Evolutionary conservation across 2,329 filamentous ascomycete genomes (phyloP), one percentile per base, ranked within the genome.

Genomic region (Colletotrichum simmondsii): DNA sequence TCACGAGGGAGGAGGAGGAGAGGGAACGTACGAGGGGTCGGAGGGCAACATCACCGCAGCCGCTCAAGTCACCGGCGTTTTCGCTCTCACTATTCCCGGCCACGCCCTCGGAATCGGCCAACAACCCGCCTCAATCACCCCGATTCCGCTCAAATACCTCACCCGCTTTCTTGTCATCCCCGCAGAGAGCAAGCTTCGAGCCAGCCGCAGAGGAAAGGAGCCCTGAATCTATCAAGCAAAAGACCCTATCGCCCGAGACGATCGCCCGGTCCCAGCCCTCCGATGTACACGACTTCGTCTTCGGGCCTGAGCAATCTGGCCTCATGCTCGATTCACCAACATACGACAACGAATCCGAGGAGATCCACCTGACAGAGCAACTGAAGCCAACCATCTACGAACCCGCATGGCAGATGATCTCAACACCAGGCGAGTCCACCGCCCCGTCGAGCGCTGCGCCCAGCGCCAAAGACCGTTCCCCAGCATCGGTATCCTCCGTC

Each of bases 111-210:
- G 24, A 63, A 4, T 72, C 76, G 12, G 66, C 66, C 6, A 72
- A 75, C 32, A 72, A 75, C 12, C 79, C 75, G n/a, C 78, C 69
- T 56, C 73, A 81, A 60, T 83, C 85, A 10, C 82, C 87, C 2
- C 84, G 83, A 5, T 75, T 81, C 24, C 86, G 90, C 32, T 88
- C 89, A 2, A 88, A 89, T 75, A 91, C 90, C 4, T 88, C 87
- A 16, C 89, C 89, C 2, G 87, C 86, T 16, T 79, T 81, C 24
- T 78, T 88, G 6, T 81, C 80, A 4, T 89, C 88, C 5, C 87
- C 87, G 1, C 80, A 79, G 2, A 78, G 77, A 26, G 75, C 80
- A 5, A 80, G 65, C 26, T 87, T 84, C 71, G 81, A 80, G 24
- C 57, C 46, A 24, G 54, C 72, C 19, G 19, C 42, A 22, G 42